Percentiles rank a stretch among this genome's conserved stretches.
phyloP scores from a whole-genome alignment of 306 rosid genomes.

The Pterocarpus santalinus region DNA sequence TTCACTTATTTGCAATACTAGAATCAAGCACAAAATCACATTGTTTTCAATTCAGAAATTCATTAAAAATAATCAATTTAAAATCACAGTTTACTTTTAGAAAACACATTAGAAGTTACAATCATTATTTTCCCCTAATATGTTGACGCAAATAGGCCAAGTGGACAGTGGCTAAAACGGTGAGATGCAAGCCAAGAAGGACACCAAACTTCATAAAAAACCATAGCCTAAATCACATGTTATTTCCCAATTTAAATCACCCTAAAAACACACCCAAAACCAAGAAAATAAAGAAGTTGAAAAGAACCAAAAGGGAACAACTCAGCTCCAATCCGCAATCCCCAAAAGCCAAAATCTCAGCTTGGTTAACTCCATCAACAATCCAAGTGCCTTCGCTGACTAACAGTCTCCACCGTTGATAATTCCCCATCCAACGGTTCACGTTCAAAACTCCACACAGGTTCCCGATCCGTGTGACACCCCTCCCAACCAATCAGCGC shows the following conservation, averaged over 20 bases:
- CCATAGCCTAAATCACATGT: slow-evolving; percentile 2
- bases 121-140: slow-evolving; percentile 33
- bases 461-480: slow-evolving; percentile 60
- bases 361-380: background rate
- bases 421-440: slow-evolving; percentile 55
- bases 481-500: slow-evolving; percentile 61
- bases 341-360: background rate
- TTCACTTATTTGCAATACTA: background rate
- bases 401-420: slow-evolving; percentile 58
- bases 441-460: slow-evolving; percentile 56
- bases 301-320: background rate
- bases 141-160: background rate
- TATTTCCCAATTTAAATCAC: slow-evolving; percentile 47
- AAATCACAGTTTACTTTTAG: background rate
- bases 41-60: slow-evolving; percentile 45
- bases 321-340: background rate
- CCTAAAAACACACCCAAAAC: slow-evolving; percentile 64
- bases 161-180: slow-evolving; percentile 48
- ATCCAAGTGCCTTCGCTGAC: slow-evolving; percentile 46
- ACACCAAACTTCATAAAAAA: slow-evolving; percentile 40
- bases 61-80: background rate
- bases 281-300: background rate
- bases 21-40: background rate
- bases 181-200: slow-evolving; percentile 44
- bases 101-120: slow-evolving; percentile 47